Evolutionary conservation across 352 stramenopile genomes (phyloP), one percentile per base, ranked within the genome.

Genomic region (Globisporangium nunn): DNA sequence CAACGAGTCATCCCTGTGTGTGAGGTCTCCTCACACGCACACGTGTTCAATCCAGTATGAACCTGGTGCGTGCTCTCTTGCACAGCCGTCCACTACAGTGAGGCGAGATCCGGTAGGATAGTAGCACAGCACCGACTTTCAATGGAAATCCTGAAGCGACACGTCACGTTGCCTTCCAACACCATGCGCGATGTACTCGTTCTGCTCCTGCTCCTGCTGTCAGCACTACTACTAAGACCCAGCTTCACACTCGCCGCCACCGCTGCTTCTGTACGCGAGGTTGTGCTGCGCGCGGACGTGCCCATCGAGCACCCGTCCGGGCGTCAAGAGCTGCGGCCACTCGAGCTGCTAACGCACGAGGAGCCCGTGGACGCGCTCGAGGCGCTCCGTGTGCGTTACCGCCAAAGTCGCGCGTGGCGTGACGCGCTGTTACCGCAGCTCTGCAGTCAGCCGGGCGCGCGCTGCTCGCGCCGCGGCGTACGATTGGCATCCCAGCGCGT

Each of bases 321-420:
- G 12, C 58, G 49, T 40, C 54, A 56, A 30, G 49, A 54, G 41
- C 54, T 62, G 47, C 64, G 53, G 54, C 45, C 48, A 40, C 70
- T 82, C 48, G 7, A 74, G 52, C 18, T 82, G 30, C 58, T 78
- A 2, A 66, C 61, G 0, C 65, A 63, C 15, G 60, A 81, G 33
- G 77, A 85, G 46, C 77, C 77, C 18, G 72, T 85, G 29, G 77
- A 85, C 59, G 63, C 62, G 7, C 68, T 87, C 51, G 77, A 85
- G 52, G 50, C 50, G 23, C 80, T 87, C 59, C 77, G 77, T 23
- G 28, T 58, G 30, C 59, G 62, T 4, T 70, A 82, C 50, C 41
- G 50, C 12, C 71, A 84, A 30, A 66, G 53, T 28, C 58, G 47
- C 1, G 54, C 43, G 15, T 85, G 74, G 68, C 72, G 74, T 30